Evolutionary conservation across 768 basidiomycete species (phyloP).

Genomic region (Trametes meyenii): DNA sequence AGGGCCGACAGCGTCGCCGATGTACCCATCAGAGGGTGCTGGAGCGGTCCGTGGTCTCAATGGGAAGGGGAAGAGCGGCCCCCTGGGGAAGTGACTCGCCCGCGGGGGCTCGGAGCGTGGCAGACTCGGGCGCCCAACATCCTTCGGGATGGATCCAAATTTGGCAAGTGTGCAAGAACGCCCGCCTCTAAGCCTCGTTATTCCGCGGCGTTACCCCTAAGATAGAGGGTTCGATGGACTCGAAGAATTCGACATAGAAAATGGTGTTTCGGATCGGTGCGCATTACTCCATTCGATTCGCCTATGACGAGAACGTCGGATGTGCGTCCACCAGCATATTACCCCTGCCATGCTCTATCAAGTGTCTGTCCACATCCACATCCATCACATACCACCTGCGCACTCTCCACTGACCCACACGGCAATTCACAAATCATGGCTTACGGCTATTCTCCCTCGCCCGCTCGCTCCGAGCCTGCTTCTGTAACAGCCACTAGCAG

Average conservation of each 20-base stretch:
- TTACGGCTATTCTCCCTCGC: conserved; percentile 9
- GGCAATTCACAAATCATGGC: not conserved
- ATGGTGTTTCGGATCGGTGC: too few species aligned
- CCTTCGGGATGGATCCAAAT: not conserved
- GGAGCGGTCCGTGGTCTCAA: not conserved
- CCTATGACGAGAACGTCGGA: too few species aligned
- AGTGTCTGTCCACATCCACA: not conserved
- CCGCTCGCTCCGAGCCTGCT: conserved; percentile 11
- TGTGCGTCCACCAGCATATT: too few species aligned
- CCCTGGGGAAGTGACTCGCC: not conserved
- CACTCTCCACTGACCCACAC: not conserved
- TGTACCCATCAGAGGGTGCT: too few species aligned
- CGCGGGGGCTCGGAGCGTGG: too few species aligned
- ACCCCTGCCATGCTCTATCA: too few species aligned
- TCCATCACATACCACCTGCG: not conserved
- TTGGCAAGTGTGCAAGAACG: conserved; percentile 9
- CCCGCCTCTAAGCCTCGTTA: not conserved
- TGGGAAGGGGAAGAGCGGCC: not conserved
- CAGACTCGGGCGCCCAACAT: not conserved
- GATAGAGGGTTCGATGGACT: too few species aligned
- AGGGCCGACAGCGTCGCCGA: too few species aligned
- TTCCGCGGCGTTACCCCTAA: not conserved
- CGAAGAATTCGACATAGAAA: too few species aligned
- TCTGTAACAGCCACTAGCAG: not conserved
- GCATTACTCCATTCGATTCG: too few species aligned